phyloP scores from a whole-genome alignment of 2,329 filamentous ascomycete genomes.

The Corynespora cassiicola region DNA sequence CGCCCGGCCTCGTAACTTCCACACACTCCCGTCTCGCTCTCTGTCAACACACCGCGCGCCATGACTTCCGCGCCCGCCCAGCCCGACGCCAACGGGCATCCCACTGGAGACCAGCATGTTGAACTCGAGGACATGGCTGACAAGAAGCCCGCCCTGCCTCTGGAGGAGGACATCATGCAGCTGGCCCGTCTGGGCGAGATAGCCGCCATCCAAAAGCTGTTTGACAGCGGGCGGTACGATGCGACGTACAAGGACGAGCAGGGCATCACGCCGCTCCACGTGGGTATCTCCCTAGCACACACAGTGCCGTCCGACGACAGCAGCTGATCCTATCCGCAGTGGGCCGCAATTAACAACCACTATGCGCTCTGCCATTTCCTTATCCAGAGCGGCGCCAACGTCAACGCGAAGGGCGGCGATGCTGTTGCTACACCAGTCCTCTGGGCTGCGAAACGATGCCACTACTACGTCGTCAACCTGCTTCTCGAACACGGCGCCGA shows the following conservation, averaged over 20 bases:
- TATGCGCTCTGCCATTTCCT: constrained; percentile 97
- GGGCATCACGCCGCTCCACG: constrained; percentile 94
- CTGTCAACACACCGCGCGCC: too few species aligned
- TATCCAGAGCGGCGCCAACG: constrained; percentile 82
- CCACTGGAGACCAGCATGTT: constrained; percentile 31
- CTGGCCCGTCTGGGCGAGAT: constrained; percentile 88
- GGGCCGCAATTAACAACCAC: constrained; percentile 99
- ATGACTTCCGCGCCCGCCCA: constrained; percentile 29
- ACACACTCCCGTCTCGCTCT: too few species aligned
- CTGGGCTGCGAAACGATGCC: constrained; percentile 95
- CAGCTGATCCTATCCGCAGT: constrained; percentile 61
- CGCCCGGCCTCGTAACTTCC: too few species aligned
- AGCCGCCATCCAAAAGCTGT: constrained; percentile 84
- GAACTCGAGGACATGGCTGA: constrained; percentile 46
- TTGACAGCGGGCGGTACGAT: constrained; percentile 81
- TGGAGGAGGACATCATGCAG: constrained; percentile 92
- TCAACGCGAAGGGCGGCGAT: constrained; percentile 95
- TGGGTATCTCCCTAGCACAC: constrained; percentile 51
- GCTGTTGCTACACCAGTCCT: constrained; percentile 92
- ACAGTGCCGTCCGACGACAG: neutral
- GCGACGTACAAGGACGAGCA: constrained; percentile 87
- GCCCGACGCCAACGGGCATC: constrained; percentile 29
- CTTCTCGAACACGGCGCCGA: constrained; percentile 91
- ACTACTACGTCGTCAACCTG: constrained; percentile 95
- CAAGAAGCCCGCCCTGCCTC: constrained; percentile 48